Evolutionary conservation across 441 rosid species (phyloP).

Genomic region (Pelargonium myrrhifolium): DNA sequence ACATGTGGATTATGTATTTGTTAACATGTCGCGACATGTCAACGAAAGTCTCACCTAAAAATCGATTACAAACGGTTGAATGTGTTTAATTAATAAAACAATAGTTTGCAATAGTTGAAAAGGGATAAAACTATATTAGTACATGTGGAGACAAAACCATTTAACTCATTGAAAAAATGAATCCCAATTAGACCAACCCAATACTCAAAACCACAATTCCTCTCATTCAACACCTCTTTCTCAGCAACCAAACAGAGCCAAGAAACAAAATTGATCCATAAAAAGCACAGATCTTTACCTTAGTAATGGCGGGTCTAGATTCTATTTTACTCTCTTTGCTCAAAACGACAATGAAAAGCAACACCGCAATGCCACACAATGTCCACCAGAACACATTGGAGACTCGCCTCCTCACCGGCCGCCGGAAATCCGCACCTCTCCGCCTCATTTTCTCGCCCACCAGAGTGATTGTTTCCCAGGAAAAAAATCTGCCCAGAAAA

Average conservation of each 20-base stretch:
- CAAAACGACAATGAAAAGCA: conserved; percentile 62
- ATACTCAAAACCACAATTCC: background rate
- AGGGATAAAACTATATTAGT: too few relatives aligned
- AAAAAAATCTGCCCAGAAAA: background rate
- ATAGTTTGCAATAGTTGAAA: too few relatives aligned
- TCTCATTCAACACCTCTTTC: background rate
- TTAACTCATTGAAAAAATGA: too few relatives aligned
- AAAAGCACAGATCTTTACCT: conserved; percentile 35
- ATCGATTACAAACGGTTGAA: too few relatives aligned
- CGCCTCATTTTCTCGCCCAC: conserved; percentile 46
- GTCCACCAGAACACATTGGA: conserved; percentile 77
- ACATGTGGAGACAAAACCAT: too few relatives aligned
- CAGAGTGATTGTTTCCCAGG: background rate
- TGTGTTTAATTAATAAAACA: too few relatives aligned
- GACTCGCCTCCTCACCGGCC: conserved; percentile 60
- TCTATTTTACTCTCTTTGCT: conserved; percentile 55
- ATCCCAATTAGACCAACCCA: background rate
- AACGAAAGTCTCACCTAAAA: too few relatives aligned
- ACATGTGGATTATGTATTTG: too few relatives aligned
- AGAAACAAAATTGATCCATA: background rate
- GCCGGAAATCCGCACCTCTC: conserved; percentile 59
- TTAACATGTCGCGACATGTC: too few relatives aligned
- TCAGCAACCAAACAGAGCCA: conserved; percentile 11
- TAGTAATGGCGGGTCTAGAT: conserved; percentile 41
- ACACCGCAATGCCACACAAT: conserved; percentile 40